phyloP scores from a whole-genome alignment of 805 yeast genomes.

The Priceomyces medius region DNA sequence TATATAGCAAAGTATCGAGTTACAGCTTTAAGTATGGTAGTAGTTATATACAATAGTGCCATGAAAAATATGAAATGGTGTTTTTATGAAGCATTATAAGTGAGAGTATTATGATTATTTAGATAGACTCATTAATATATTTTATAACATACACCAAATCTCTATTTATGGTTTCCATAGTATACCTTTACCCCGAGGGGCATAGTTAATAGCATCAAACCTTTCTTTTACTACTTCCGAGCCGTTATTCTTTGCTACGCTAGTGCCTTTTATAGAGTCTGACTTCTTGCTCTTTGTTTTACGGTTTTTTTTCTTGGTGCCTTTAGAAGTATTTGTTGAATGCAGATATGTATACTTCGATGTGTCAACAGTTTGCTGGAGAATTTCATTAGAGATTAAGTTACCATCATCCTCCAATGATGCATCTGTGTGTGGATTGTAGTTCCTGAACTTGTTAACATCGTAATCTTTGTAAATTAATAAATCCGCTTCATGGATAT shows the following conservation, averaged over 20 bases:
- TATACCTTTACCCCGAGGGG: constrained; percentile 60
- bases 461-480: constrained; percentile 37
- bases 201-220: constrained; percentile 51
- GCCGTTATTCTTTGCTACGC: constrained; percentile 19
- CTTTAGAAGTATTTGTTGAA: constrained; percentile 12
- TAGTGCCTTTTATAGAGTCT: constrained; percentile 11
- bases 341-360: constrained; percentile 27
- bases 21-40: no score
- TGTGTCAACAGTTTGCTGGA: constrained; percentile 36
- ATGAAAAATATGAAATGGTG: no score
- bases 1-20: no score
- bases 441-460: constrained; percentile 23
- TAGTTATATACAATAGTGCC: no score
- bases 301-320: constrained; percentile 3
- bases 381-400: constrained; percentile 20
- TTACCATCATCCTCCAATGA: constrained; percentile 21
- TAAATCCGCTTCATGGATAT: constrained; percentile 51
- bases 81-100: no score
- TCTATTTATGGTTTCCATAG: constrained; percentile 51
- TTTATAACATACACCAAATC: background rate
- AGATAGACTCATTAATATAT: background rate
- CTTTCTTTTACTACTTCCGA: constrained; percentile 39
- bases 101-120: no score
- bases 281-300: constrained; percentile 2
- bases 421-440: constrained; percentile 29